Evolutionary conservation across 805 yeast species (phyloP).

Genomic region (Kodamaea neixiangensis): DNA sequence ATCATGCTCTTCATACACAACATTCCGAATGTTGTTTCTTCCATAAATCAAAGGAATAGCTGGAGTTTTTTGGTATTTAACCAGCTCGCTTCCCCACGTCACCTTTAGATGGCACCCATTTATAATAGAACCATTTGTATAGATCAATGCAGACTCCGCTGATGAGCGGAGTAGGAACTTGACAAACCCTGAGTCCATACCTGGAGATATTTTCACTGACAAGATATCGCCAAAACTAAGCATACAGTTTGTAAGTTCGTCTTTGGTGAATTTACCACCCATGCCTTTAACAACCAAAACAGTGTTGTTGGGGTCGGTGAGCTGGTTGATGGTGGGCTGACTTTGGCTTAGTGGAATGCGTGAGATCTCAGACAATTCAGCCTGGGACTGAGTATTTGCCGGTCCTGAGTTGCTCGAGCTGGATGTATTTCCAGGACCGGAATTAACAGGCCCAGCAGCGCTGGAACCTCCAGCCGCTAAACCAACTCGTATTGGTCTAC

Average conservation of each 20-base stretch:
- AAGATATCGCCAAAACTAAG: constrained; percentile 60
- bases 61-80: constrained; percentile 11
- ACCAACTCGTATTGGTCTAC: constrained; percentile 76
- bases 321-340: constrained; percentile 60
- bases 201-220: constrained; percentile 22
- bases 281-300: constrained; percentile 72
- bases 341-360: constrained; percentile 35
- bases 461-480: constrained; percentile 36
- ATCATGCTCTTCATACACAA: background rate
- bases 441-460: constrained; percentile 4
- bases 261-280: constrained; percentile 56
- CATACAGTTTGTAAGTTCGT: constrained; percentile 61
- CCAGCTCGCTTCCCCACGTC: constrained; percentile 31
- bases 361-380: constrained; percentile 16
- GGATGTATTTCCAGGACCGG: constrained; percentile 5
- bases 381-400: constrained; percentile 16
- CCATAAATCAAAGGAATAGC: constrained; percentile 24
- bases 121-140: constrained; percentile 30
- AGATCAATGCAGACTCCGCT: constrained; percentile 41
- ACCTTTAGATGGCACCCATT: constrained; percentile 31
- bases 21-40: background rate
- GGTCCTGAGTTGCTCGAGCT: constrained; percentile 19
- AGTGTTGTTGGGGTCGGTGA: constrained; percentile 80
- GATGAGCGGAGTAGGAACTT: constrained; percentile 31
- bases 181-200: constrained; percentile 24